Conservation (phyloP, 2,329 filamentous ascomycete species). For the Coleophoma eucalyptorum region DNA sequence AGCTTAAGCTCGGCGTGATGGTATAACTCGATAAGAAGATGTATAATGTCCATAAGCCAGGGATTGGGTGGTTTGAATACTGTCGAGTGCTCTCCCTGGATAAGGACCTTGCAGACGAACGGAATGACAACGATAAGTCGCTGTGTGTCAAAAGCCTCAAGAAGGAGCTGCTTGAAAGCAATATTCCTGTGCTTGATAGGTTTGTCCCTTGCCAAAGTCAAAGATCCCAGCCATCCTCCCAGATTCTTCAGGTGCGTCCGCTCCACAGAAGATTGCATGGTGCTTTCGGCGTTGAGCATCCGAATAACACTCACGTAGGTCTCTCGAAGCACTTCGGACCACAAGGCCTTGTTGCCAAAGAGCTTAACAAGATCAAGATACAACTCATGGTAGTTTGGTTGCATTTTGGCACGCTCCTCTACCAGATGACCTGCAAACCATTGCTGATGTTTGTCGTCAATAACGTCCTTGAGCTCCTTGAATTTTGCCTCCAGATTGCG, state of each 20-base stretch:
- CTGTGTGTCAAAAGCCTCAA: constrained; percentile 92
- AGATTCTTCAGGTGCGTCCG: constrained; percentile 89
- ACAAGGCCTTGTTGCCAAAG: constrained; percentile 74
- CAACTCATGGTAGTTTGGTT: constrained; percentile 92
- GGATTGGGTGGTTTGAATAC: constrained; percentile 95
- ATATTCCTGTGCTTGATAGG: constrained; percentile 96
- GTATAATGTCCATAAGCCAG: constrained; percentile 95
- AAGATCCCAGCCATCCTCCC: constrained; percentile 85
- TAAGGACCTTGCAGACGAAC: constrained; percentile 93
- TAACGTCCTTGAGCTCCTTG: constrained; percentile 71
- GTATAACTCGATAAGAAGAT: constrained; percentile 88
- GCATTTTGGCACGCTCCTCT: constrained; percentile 92
- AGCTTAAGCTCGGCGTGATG: constrained; percentile 90
- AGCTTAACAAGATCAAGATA: constrained; percentile 87
- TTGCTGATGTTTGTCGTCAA: constrained; percentile 80
- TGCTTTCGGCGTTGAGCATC: constrained; percentile 86
- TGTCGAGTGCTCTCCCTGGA: constrained; percentile 78
- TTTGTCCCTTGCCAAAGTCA: constrained; percentile 90
- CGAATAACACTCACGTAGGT: constrained; percentile 84
- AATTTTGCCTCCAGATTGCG: constrained; percentile 84
- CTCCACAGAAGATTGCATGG: constrained; percentile 79
- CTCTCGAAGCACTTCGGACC: constrained; percentile 87
- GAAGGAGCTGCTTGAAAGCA: constrained; percentile 90
- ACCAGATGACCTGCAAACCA: constrained; percentile 97
- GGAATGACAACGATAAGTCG: constrained; percentile 89